Base-by-base conservation (phyloP, 2,329 filamentous ascomycete genomes). In the Lomentospora prolificans region DNA sequence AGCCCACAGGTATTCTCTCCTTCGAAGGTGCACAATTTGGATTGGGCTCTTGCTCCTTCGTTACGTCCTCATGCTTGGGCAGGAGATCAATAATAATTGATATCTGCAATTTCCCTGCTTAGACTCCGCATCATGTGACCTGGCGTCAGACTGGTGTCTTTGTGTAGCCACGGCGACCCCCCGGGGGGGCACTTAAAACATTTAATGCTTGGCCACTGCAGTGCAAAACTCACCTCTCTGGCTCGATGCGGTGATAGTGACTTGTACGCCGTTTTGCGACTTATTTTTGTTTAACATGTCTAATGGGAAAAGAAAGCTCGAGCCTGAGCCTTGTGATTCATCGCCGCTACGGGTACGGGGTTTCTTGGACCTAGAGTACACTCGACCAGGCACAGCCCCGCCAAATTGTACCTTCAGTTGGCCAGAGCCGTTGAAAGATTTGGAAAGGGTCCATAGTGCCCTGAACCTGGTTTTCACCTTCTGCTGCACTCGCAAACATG, bases 391-490 rank as follows among this genome's bases (percentile, higher is more conserved):
- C 6, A 33, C 30, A 12, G 30, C n/a, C n/a, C n/a, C n/a, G n/a
- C n/a, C n/a, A n/a, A n/a, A 41, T 41, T 41, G 36, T 17, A 25
- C 10, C 22, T 10, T 48, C 10, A 71, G 73, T 51, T 96, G 92
- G 90, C 90, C 91, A 0, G 77, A 81, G 1, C 75, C 79, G 50
- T 89, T 97, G 68, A 85, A 82, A 57, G 74, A 76, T 44, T 77
- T 97, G 7, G 83, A 86, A 25, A 84, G 85, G 66, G 87, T 85
- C 0, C 88, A 97, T 67, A 81, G 84, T 58, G 92, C 94, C 1
- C 72, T 99, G 58, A 99, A 96, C 63, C 73, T 97, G 1, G 90
- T 97, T 1, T 96, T 90, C 64, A 97, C 94, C 0, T 97, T 99
- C 66, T 95, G 90, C 72, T 94, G 85, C 66, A 92, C 92, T 1